Conservation (phyloP, 371 early-diverging fungal genomes). For the Batrachochytrium dendrobatidis region DNA sequence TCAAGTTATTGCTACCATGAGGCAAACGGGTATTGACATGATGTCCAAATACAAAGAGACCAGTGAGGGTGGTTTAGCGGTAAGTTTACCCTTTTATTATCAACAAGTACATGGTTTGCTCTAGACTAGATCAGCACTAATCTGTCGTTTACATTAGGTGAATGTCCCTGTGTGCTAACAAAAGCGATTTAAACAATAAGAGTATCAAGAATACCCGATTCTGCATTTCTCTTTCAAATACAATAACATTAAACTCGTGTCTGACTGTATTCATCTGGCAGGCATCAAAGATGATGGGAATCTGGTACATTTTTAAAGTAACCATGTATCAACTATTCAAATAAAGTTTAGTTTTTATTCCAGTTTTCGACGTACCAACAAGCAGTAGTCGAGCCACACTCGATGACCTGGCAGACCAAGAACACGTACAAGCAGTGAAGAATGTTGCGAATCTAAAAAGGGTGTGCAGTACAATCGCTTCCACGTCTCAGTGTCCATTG, state of each 20-base stretch:
- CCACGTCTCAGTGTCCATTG: constrained; percentile 48
- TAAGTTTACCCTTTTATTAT: no score
- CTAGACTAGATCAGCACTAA: background rate
- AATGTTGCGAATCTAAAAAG: constrained; percentile 50
- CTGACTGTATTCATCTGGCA: no score
- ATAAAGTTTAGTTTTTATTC: no score
- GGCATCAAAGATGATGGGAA: no score
- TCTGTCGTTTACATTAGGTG: background rate
- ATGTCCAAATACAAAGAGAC: constrained; percentile 94
- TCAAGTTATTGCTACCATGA: constrained; percentile 94
- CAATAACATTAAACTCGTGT: no score
- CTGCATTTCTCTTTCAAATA: no score
- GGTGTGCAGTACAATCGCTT: constrained; percentile 43
- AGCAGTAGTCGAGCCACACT: constrained; percentile 60
- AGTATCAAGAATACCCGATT: no score
- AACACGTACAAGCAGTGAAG: constrained; percentile 40
- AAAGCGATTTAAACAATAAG: no score
- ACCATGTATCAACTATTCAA: no score
- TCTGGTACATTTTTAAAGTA: no score
- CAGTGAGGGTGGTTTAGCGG: constrained; percentile 84
- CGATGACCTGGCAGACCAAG: constrained; percentile 51
- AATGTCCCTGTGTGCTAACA: background rate
- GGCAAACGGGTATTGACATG: constrained; percentile 73
- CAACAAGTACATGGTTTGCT: constrained; percentile 32
- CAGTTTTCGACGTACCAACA: constrained; percentile 27